phyloP scores from a whole-genome alignment of 345 rosid genomes.

The Eucalyptus polyanthemos region DNA sequence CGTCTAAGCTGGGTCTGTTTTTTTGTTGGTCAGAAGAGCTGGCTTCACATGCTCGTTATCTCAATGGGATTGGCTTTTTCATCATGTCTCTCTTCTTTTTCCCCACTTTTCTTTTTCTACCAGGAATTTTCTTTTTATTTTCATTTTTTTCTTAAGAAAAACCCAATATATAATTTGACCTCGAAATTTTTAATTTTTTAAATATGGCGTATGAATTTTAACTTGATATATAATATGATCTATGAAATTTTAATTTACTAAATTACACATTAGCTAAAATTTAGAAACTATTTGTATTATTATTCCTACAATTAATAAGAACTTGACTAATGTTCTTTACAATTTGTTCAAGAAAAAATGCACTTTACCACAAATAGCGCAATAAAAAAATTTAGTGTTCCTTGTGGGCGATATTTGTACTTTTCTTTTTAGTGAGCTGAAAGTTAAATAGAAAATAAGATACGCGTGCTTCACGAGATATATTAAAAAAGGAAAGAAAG shows the following conservation, averaged over 20 bases:
- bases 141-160: no score
- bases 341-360: no score
- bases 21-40: neutral
- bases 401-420: neutral
- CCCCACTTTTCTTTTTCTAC: neutral
- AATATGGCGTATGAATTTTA: fast-evolving
- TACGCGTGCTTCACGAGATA: neutral
- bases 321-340: no score
- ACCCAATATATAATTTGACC: no score
- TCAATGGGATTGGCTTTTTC: neutral
- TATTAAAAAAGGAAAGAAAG: neutral
- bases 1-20: neutral
- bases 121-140: neutral
- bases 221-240: fast-evolving
- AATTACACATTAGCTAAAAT: no score
- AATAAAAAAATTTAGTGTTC: no score
- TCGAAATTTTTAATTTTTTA: no score
- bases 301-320: no score
- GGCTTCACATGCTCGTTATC: neutral
- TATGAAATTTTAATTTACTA: fast-evolving
- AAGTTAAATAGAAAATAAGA: neutral
- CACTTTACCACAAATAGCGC: no score
- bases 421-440: neutral
- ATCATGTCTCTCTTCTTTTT: neutral
- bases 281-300: no score